Conservation (phyloP, 345 rosid genomes). For the Balakata baccata region DNA sequence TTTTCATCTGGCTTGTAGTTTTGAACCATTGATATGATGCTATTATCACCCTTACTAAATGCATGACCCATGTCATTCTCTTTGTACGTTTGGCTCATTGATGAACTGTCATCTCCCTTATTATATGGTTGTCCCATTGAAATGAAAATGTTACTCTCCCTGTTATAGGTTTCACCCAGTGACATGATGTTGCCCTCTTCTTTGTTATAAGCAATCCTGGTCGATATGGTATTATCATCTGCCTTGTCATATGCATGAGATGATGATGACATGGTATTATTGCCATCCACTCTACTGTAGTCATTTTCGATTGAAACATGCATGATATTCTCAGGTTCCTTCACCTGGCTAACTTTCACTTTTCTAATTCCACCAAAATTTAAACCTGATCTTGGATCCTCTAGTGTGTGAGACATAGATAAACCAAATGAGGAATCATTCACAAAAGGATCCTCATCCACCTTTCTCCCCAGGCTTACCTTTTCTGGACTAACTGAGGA, state of each 20-base stretch:
- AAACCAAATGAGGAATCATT: conserved; percentile 41
- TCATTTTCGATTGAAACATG: conserved; percentile 30
- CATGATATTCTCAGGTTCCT: conserved; percentile 40
- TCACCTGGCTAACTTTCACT: conserved; percentile 53
- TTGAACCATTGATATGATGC: conserved; percentile 47
- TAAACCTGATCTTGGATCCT: conserved; percentile 37
- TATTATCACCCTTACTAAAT: conserved; percentile 39
- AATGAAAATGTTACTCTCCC: conserved; percentile 41
- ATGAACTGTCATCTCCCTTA: conserved; percentile 34
- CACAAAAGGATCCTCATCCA: conserved; percentile 29
- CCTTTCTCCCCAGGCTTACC: conserved; percentile 30
- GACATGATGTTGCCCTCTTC: conserved; percentile 25
- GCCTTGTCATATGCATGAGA: conserved; percentile 13
- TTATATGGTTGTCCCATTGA: conserved; percentile 44
- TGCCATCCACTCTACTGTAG: conserved; percentile 26
- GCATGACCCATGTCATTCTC: conserved; percentile 42
- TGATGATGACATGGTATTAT: conserved; percentile 8
- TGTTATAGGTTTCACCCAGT: conserved; percentile 33
- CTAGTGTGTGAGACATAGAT: conserved; percentile 38
- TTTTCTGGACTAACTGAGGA: conserved; percentile 31
- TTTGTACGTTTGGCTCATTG: conserved; percentile 38
- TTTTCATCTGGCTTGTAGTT: conserved; percentile 40
- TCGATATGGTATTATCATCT: conserved; percentile 25
- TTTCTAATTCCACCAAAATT: conserved; percentile 47
- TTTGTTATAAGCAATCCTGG: conserved; percentile 25